Evolutionary conservation across 106 monocot species (phyloP), one percentile per base, ranked within the genome.

Genomic region (Dactylorhiza incarnata): DNA sequence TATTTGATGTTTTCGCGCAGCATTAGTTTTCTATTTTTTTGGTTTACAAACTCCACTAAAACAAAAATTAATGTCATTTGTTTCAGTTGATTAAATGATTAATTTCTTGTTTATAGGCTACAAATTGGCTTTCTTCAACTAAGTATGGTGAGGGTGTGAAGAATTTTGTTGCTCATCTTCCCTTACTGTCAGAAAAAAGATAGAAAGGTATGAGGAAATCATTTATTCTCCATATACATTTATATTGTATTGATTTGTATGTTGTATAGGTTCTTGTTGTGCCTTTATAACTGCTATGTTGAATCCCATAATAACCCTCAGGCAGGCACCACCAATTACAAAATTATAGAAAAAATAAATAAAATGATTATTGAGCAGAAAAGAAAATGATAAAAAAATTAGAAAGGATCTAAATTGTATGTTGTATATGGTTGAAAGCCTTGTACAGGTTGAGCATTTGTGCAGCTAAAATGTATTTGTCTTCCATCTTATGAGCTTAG

Each of bases 71-170:
- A 37, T 37, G 47, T 20, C 8, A 23, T 49, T 48, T 72, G 10
- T 49, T 48, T 2, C 37, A 11, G 15, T 47, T 4, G 12, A 69
- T 69, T 26, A 17, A 69, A 24, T 24, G 5, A 17, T 11, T 45
- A 17, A 68, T 69, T 46, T 45, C n/a, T 45, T 69, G 69, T 69
- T 45, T 69, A n/a, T 46, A 69, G 69, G 69, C n/a, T 14, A 45
- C 45, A 45, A 69, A 45, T 17, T 69, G 69, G 69, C 7, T 17
- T 69, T 46, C 26, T 69, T 43, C 69, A 45, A 45, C 69, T 46
- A 69, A 69, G 16, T 69, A 17, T 69, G 69, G 69, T 45, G 45
- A 45, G 45, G 45, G 43, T 69, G 45, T 45, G 69, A 69, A 69
- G 69, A 69, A 69, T 45, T 17, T 69, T 16, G 69, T 45, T n/a